phyloP scores from a whole-genome alignment of 2,329 filamentous ascomycete species.

The Botryotinia convoluta region DNA sequence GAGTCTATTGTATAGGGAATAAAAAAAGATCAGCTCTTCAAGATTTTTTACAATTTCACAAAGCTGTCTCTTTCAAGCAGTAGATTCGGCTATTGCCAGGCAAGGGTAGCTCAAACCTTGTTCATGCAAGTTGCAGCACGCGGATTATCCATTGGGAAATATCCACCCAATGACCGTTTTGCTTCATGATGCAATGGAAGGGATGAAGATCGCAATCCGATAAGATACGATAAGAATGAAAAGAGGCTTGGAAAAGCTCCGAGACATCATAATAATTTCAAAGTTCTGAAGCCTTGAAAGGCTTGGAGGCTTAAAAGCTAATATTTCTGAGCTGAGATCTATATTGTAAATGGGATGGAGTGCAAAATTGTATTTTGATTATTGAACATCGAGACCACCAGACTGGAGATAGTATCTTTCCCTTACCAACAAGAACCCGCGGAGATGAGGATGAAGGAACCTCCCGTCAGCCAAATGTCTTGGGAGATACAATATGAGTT shows the following conservation, averaged over 20 bases:
- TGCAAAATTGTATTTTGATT: neutral
- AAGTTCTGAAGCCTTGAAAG: neutral
- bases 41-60: neutral
- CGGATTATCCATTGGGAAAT: neutral
- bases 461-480: neutral
- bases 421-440: neutral
- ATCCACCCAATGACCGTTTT: neutral
- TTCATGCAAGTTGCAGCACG: neutral
- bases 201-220: conserved; percentile 14
- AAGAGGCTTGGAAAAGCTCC: neutral
- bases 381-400: neutral
- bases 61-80: neutral
- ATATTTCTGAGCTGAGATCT: neutral
- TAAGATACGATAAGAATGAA: conserved; percentile 9
- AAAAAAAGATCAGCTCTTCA: neutral
- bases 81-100: neutral
- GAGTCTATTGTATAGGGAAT: neutral
- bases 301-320: neutral
- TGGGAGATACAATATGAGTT: neutral
- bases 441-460: neutral
- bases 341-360: neutral
- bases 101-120: neutral
- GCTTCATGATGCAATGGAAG: conserved; percentile 18
- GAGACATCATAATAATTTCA: neutral
- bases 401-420: neutral